A percentile compares a stretch with the other conserved stretches of the same genome.
Evolutionary conservation across 1,284 basidiomycete genomes (phyloP).

Genomic region (Phellopilus nigrolimitatus): DNA sequence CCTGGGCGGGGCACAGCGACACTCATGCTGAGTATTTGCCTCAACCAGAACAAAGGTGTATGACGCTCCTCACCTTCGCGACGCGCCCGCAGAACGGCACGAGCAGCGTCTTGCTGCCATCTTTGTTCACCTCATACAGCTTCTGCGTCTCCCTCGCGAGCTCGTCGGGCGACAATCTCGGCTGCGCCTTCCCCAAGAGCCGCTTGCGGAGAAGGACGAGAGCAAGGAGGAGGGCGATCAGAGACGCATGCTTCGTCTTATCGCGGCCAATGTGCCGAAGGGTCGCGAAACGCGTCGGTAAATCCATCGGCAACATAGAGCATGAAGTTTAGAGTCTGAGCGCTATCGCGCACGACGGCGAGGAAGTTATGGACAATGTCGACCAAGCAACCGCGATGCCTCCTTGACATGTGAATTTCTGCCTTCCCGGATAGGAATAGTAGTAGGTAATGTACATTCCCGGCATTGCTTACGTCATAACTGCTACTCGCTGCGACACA

Average conservation of each 20-base stretch:
- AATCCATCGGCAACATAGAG: too few species aligned
- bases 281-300: neutral
- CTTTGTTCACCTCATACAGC: slow-evolving; percentile 48
- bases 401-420: too few species aligned
- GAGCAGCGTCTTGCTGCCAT: slow-evolving; percentile 59
- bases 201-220: slow-evolving; percentile 18
- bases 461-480: too few species aligned
- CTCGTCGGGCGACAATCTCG: slow-evolving; percentile 34
- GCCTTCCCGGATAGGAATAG: too few species aligned
- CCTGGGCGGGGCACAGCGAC: slow-evolving; percentile 29
- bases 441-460: too few species aligned
- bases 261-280: neutral
- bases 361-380: too few species aligned
- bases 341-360: too few species aligned
- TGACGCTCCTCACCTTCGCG: slow-evolving; percentile 48
- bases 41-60: neutral
- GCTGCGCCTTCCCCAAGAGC: slow-evolving; percentile 3
- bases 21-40: too few species aligned
- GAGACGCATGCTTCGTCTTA: slow-evolving; percentile 4
- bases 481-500: too few species aligned
- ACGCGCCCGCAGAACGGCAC: slow-evolving; percentile 62
- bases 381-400: too few species aligned
- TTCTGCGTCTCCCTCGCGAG: slow-evolving; percentile 48
- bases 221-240: slow-evolving; percentile 14
- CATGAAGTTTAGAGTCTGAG: too few species aligned